A percentile compares a stretch with the other conserved stretches of the same genome.
Evolutionary conservation across 805 yeast genomes (phyloP).

Genomic region (Zygoascus flipseniorum): DNA sequence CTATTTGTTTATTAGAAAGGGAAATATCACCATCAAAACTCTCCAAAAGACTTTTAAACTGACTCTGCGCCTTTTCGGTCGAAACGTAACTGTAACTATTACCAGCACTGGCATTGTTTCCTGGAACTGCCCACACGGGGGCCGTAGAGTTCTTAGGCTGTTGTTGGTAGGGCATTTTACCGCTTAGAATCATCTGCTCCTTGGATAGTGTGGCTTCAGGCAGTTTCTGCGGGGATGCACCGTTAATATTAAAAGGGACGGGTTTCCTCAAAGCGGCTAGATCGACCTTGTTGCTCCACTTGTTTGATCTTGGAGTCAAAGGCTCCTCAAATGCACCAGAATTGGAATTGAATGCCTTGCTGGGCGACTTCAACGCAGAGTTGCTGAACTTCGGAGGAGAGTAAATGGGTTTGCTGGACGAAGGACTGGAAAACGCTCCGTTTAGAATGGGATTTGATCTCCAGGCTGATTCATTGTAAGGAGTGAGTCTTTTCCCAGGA

Average conservation of each 20-base stretch:
- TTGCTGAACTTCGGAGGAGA: neutral
- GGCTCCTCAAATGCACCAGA: conserved; percentile 15
- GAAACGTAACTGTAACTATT: neutral
- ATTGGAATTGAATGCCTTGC: neutral
- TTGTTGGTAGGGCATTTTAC: neutral
- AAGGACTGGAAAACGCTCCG: neutral
- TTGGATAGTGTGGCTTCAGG: neutral
- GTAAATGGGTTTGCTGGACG: neutral
- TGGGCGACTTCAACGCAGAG: neutral
- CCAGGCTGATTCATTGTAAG: neutral
- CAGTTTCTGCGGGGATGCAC: neutral
- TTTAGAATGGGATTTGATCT: conserved; percentile 3
- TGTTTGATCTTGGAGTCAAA: conserved; percentile 17
- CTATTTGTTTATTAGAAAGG: conserved; percentile 2
- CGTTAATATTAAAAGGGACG: conserved; percentile 3
- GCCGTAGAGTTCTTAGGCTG: neutral
- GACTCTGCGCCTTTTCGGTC: conserved; percentile 7
- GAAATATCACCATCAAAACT: conserved; percentile 2
- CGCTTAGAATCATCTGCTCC: conserved; percentile 1
- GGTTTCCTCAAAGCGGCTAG: conserved; percentile 6
- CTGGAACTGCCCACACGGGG: neutral
- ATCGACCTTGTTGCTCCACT: conserved; percentile 16
- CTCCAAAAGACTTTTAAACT: conserved; percentile 13
- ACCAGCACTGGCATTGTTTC: neutral
- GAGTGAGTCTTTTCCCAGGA: neutral